These are phyloP conservation scores for Austroboletus niveus DNA, from an alignment of 1,284 basidiomycete genomes.

Conservation along the genomic window DNA sequence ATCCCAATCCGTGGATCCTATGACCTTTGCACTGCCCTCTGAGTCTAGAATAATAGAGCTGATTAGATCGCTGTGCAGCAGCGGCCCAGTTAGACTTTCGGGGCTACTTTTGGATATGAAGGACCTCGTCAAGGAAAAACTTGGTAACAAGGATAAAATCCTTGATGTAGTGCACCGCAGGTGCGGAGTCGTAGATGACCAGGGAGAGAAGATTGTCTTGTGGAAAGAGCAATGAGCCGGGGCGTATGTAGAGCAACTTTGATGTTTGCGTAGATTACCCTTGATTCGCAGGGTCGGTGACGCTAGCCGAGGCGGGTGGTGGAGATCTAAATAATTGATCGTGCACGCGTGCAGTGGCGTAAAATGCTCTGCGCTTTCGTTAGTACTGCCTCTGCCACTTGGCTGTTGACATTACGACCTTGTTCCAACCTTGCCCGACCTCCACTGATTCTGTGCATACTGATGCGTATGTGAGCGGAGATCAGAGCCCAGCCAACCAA, in stretches of 20 bases:
- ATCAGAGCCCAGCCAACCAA: constrained; percentile 1
- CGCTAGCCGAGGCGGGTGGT: neutral
- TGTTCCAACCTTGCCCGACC: constrained; percentile 18
- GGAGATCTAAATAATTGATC: constrained; percentile 15
- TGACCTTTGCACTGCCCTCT: constrained; percentile 63
- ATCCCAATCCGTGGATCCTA: constrained; percentile 38
- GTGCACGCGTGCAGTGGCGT: constrained; percentile 19
- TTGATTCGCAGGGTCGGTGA: constrained; percentile 8
- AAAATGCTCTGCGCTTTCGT: constrained; percentile 22
- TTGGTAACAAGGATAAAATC: constrained; percentile 73
- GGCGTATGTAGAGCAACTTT: neutral
- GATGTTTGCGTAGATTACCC: constrained; percentile 1
- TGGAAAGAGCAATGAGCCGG: constrained; percentile 52
- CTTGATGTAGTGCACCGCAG: constrained; percentile 66
- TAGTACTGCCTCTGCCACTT: constrained; percentile 18
- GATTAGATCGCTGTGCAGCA: constrained; percentile 57
- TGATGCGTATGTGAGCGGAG: constrained; percentile 6
- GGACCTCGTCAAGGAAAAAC: constrained; percentile 51
- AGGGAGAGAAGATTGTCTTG: constrained; percentile 53
- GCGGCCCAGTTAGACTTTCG: constrained; percentile 52
- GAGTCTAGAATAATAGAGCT: constrained; percentile 64
- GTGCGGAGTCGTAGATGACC: constrained; percentile 56
- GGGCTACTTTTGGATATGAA: constrained; percentile 62
- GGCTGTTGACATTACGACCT: constrained; percentile 34
- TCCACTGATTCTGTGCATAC: constrained; percentile 12